Evolutionary conservation across 768 basidiomycete genomes (phyloP), one percentile per base, ranked within the genome.

Genomic region (Saitozyma sp.): DNA sequence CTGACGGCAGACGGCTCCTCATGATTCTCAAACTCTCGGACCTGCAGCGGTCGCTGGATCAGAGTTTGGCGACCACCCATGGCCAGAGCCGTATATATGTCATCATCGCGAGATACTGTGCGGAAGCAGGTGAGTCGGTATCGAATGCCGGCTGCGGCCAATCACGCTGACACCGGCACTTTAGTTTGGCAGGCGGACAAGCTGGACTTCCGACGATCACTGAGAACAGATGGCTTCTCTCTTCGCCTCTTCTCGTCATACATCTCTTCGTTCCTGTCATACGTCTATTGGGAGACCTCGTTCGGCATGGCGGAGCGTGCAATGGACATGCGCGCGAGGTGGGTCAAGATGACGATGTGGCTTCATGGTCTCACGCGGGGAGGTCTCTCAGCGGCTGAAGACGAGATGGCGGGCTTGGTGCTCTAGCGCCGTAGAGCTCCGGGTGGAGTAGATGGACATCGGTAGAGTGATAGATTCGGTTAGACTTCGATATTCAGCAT

Each of bases 51-150:
- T 87, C 87, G 75, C 83, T 95, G 40, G 93, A 96, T 70, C 83
- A 87, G 77, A 87, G 91, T 13, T 82, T 98, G 6, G 86, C 86
- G 70, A 98, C 96, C 0, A 98, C 95, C 84, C 68, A 77, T 52
- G 73, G 76, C 14, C 76, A 91, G 84, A 83, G 87, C 61, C 89
- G 95, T 17, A 87, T 98, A 74, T 98, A 97, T 78, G 76, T 97
- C 40, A 89, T 97, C 61, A 89, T 89, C 14, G 93, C 92, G 8
- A 88, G 90, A 72, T 95, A 90, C 79, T 96, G 94, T 75, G 83
- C 86, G 55, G 46, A 71, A 57, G 71, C 29, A 29, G 29, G 29
- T 29, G 29, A 29, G 29, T 29, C 71, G 10, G 68, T 75, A 11
- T 75, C 71, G 70, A 64, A 73, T 64, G 65, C 63, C 20, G 76